Conservation (phyloP, 1,284 basidiomycete species). For the Amylostereum chailletii region DNA sequence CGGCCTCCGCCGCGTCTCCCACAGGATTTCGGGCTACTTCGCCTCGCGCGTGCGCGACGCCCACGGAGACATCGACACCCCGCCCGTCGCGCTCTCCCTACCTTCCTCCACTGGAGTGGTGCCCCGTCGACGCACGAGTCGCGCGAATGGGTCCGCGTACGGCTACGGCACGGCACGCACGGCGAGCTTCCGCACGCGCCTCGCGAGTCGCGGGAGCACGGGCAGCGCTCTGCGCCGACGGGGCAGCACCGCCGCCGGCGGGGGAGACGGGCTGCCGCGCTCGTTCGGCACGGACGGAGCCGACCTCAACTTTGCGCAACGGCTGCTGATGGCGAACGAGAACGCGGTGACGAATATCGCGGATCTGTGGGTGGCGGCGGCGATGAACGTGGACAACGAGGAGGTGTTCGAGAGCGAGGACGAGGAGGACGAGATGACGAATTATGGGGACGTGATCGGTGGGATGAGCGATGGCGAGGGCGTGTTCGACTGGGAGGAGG, state of each 20-base stretch:
- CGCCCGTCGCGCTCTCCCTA: slow-evolving; percentile 39
- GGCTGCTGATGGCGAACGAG: slow-evolving; percentile 86
- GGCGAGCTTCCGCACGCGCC: slow-evolving; percentile 31
- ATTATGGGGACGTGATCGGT: slow-evolving; percentile 12
- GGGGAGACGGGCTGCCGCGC: slow-evolving; percentile 27
- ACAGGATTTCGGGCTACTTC: slow-evolving; percentile 50
- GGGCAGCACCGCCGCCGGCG: slow-evolving; percentile 31
- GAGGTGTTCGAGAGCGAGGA: slow-evolving; percentile 58
- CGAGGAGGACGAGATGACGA: slow-evolving; percentile 28
- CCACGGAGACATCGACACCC: slow-evolving; percentile 19
- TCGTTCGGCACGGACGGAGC: slow-evolving; percentile 27
- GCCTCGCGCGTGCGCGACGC: slow-evolving; percentile 37
- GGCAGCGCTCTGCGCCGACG: slow-evolving; percentile 29
- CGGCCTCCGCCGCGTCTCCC: slow-evolving; percentile 24
- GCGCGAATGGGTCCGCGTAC: slow-evolving; percentile 69
- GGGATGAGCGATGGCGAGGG: slow-evolving; percentile 20
- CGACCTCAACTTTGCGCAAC: slow-evolving; percentile 83
- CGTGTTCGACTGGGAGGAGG: slow-evolving; percentile 21
- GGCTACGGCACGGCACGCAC: slow-evolving; percentile 54
- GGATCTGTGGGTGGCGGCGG: slow-evolving; percentile 89
- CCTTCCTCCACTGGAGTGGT: slow-evolving; percentile 34
- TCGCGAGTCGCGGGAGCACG: slow-evolving; percentile 28
- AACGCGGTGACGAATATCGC: slow-evolving; percentile 84
- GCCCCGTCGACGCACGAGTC: slow-evolving; percentile 44
- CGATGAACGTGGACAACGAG: slow-evolving; percentile 84